Conservation (phyloP, 345 rosid species). For the Populus euphratica region DNA sequence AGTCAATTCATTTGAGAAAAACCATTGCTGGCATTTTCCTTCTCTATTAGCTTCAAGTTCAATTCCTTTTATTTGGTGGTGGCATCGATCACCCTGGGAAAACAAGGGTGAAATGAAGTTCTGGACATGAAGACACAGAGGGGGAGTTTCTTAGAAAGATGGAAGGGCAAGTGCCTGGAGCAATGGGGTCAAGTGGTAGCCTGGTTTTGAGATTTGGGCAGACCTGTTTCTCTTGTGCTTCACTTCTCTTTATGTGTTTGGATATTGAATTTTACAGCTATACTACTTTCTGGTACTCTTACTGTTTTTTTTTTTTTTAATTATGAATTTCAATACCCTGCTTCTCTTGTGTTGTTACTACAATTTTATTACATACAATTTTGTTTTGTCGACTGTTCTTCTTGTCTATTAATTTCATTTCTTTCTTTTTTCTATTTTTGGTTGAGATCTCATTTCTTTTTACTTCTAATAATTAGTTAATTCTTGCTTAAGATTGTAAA, state of each 20-base stretch:
- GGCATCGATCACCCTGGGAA: too few species aligned
- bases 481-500: too few species aligned
- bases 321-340: not conserved
- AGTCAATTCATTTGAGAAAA: too few species aligned
- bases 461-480: too few species aligned
- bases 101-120: not conserved
- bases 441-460: too few species aligned
- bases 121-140: constrained; percentile 19
- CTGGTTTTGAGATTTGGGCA: constrained; percentile 63
- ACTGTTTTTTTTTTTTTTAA: not conserved
- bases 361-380: too few species aligned
- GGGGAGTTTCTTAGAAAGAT: not conserved
- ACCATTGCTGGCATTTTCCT: too few species aligned
- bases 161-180: constrained; percentile 37
- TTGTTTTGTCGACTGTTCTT: too few species aligned
- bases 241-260: constrained; percentile 59
- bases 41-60: too few species aligned
- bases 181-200: constrained; percentile 55
- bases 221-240: constrained; percentile 45
- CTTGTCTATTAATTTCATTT: too few species aligned
- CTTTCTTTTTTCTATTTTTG: too few species aligned
- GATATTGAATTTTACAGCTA: constrained; percentile 51
- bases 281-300: constrained; percentile 54
- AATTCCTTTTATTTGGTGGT: too few species aligned
- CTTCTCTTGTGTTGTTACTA: not conserved